phyloP scores from a whole-genome alignment of 345 rosid genomes.

The Arabis hirsuta region DNA sequence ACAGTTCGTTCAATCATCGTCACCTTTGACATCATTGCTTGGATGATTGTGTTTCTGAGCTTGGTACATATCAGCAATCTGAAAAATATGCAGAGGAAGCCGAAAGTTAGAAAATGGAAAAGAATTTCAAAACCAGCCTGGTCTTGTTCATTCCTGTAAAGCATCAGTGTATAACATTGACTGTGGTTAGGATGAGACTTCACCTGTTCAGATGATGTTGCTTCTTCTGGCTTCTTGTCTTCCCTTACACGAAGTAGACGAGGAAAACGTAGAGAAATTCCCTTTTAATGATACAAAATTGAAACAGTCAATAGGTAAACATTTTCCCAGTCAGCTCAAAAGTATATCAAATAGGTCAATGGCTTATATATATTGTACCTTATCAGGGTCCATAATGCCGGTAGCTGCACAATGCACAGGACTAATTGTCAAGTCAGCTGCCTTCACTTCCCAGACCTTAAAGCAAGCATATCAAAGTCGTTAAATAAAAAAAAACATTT shows the following conservation, averaged over 20 bases:
- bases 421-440: slow-evolving; percentile 93
- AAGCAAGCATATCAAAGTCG: slow-evolving; percentile 12
- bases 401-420: slow-evolving; percentile 92
- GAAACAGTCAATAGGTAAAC: slow-evolving; percentile 7
- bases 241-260: slow-evolving; percentile 79
- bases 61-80: slow-evolving; percentile 88
- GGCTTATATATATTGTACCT: slow-evolving; percentile 52
- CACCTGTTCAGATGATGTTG: slow-evolving; percentile 88
- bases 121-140: background rate
- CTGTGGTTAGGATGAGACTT: slow-evolving; percentile 24
- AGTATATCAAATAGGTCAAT: background rate
- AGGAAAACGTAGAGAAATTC: slow-evolving; percentile 90
- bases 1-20: slow-evolving; percentile 60
- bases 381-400: slow-evolving; percentile 77
- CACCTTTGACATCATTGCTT: slow-evolving; percentile 61
- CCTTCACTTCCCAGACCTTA: slow-evolving; percentile 99
- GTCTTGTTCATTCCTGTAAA: slow-evolving; percentile 8
- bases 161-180: background rate
- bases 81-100: slow-evolving; percentile 36
- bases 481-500: background rate
- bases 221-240: slow-evolving; percentile 85
- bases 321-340: background rate
- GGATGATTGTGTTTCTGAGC: slow-evolving; percentile 78
- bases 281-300: slow-evolving; percentile 46
- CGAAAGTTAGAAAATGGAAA: background rate